A percentile compares a stretch with the other conserved stretches of the same genome.
These are phyloP conservation scores for Vitellaria paradoxa DNA, from an alignment of 179 eudicot genomes.

Conservation along the genomic window DNA sequence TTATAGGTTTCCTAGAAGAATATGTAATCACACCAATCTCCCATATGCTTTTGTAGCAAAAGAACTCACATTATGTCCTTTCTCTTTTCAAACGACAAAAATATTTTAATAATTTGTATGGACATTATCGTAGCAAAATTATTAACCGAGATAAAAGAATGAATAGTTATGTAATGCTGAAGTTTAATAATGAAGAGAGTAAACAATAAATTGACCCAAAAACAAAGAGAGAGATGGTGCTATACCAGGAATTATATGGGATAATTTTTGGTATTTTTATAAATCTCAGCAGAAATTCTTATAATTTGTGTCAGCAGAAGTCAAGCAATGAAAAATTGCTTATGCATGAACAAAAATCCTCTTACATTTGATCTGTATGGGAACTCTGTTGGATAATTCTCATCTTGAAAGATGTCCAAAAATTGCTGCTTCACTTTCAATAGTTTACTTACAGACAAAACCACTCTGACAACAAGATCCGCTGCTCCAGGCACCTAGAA, in stretches of 20 bases:
- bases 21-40: background rate
- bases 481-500: constrained; percentile 60
- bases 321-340: background rate
- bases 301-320: background rate
- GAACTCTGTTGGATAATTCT: constrained; percentile 70
- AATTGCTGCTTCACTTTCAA: constrained; percentile 79
- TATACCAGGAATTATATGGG: too few relatives aligned
- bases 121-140: background rate
- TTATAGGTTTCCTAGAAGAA: background rate
- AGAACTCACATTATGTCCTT: background rate
- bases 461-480: constrained; percentile 79
- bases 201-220: background rate
- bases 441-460: constrained; percentile 61
- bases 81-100: background rate
- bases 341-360: background rate
- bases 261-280: too few relatives aligned
- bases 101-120: background rate
- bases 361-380: constrained; percentile 85
- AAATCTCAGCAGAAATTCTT: background rate
- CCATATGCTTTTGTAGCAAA: background rate
- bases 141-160: background rate
- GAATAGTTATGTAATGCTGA: background rate
- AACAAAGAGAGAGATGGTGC: too few relatives aligned
- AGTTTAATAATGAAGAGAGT: background rate
- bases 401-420: constrained; percentile 57